Conservation (phyloP, 768 basidiomycete genomes). For the Cyclocybe aegerita region DNA sequence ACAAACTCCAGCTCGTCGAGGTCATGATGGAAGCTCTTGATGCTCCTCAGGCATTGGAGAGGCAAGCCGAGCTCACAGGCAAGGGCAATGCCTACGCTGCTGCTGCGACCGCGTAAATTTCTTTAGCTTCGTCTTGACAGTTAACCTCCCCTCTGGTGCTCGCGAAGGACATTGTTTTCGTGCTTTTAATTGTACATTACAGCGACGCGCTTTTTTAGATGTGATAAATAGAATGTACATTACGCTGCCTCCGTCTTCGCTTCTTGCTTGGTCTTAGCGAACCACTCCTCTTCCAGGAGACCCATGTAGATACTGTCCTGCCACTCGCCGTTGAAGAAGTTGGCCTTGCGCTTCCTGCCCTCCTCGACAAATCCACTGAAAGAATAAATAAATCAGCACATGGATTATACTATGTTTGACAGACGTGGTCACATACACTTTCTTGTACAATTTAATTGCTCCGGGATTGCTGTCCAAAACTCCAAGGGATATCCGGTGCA, state of each 20-base stretch:
- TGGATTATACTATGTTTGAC: neutral
- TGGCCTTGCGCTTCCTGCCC: constrained; percentile 32
- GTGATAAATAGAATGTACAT: neutral
- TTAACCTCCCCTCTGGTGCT: too few species aligned
- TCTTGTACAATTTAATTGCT: constrained; percentile 24
- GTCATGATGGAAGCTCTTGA: constrained; percentile 74
- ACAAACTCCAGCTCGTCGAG: constrained; percentile 79
- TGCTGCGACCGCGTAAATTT: neutral
- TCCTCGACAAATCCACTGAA: constrained; percentile 40
- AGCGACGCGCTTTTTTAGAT: neutral
- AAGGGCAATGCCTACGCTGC: constrained; percentile 45
- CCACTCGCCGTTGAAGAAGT: constrained; percentile 36
- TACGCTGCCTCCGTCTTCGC: too few species aligned
- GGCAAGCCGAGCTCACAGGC: constrained; percentile 54
- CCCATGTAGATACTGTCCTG: constrained; percentile 38
- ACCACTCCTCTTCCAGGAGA: constrained; percentile 40
- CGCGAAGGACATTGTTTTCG: too few species aligned
- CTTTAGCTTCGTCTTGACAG: neutral
- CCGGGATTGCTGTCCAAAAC: constrained; percentile 14
- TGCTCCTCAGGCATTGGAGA: constrained; percentile 62
- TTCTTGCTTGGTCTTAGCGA: constrained; percentile 1
- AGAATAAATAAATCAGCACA: neutral
- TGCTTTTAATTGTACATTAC: neutral
- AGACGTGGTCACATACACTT: constrained; percentile 22
- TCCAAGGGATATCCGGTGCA: constrained; percentile 27